Evolutionary conservation across 2,329 filamentous ascomycete genomes (phyloP), one percentile per base, ranked within the genome.

Genomic region (Aureobasidium sp.): DNA sequence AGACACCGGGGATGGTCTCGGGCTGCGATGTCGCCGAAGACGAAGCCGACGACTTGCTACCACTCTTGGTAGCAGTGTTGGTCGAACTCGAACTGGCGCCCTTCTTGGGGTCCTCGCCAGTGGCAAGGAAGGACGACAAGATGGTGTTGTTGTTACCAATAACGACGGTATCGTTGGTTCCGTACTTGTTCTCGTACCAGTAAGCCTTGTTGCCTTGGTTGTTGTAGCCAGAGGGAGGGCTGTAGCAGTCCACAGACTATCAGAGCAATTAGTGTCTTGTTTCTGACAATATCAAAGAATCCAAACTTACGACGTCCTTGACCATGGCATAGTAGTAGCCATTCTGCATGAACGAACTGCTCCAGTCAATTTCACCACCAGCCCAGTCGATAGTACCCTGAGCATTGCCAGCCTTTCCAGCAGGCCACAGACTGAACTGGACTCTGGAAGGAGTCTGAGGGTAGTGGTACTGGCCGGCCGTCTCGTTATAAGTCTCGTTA

Each of bases 401-500:
- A 35, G 80, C 85, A 69, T 96, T 96, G 65, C 77, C 78, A 8
- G 81, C 71, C 41, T 87, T 80, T 66, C 93, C 93, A 64, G 88
- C 93, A 35, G 93, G 93, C 93, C 93, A 98, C 64, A 98, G 83
- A 14, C 93, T 97, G 47, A 98, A 79, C 75, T 96, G 89, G 49
- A 98, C 80, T 61, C 91, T 88, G 14, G 90, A 74, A 3, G 93
- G 93, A 0, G 90, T 94, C 73, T 97, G 93, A 6, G 93, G 93
- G 75, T 80, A 98, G 63, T 86, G 76, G 78, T 84, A 98, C 69
- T 84, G 83, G 70, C 90, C 85, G 55, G 82, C 73, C 6, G 88
- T 94, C 11, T 76, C 72, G 73, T 98, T 96, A 83, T 85, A 97
- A 11, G 93, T 97, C 32, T 89, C 81, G 14, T 79, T 76, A 66